Evolutionary conservation across 139 green algal genomes (phyloP), one percentile per base, ranked within the genome.

Genomic region (Volvox reticuliferus): DNA sequence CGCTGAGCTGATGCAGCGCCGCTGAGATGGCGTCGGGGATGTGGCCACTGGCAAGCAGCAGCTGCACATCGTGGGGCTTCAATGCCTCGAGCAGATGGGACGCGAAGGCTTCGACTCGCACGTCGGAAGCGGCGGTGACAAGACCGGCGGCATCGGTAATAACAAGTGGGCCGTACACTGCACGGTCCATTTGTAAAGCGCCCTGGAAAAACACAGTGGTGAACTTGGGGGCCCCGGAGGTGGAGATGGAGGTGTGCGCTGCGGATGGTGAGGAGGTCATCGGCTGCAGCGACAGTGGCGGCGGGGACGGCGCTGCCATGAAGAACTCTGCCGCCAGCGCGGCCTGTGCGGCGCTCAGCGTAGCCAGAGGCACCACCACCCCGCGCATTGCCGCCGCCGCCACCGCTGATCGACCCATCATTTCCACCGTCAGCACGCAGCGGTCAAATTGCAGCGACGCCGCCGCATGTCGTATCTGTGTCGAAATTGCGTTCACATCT

Each of bases 41-140:
- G 85, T 89, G 85, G 0, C 85, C 85, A 36, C 37, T 73, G 28
- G 85, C 85, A 1, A 89, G 3, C 37, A 89, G 85, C 37, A 89
- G 69, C 12, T 28, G 18, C 28, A 55, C 69, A 20, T 17, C 37
- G 26, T 73, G n/a, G 1, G 69, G 69, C 5, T 9, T 3, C 26
- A 89, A 68, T 28, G 28, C 28, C 6, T 18, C 37, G 37, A 89
- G 37, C 18, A 89, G 28, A 3, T 50, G 85, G 14, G 24, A 13
- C 1, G 85, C 85, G 44, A 62, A 33, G 69, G 85, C 68, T 44
- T 30, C 85, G 0, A 18, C 44, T 18, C 69, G 85, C 9, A 36
- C 69, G 18, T 28, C 44, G 36, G 22, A 67, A 37, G 22, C 22
- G 36, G 67, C 83, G 67, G 65, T 35, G 6, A 26, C 67, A 37